These are phyloP conservation scores for Cordyceps pruinosa DNA, from an alignment of 2,329 filamentous ascomycete species.

Conservation along the genomic window DNA sequence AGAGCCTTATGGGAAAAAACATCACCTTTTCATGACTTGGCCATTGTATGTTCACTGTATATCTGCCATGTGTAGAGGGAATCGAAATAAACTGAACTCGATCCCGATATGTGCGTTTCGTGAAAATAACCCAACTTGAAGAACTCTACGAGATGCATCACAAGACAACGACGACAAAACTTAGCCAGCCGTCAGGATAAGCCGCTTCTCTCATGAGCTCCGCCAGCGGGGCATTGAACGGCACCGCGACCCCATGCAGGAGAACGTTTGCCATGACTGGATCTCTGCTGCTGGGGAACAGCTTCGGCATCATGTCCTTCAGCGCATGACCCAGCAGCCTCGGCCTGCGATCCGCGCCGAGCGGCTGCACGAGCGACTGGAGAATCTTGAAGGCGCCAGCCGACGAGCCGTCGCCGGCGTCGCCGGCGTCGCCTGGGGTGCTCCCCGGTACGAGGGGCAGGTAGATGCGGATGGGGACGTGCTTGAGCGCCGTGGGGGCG, in stretches of 20 bases:
- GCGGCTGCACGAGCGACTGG: constrained; percentile 63
- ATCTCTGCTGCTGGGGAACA: constrained; percentile 83
- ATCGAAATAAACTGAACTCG: not conserved
- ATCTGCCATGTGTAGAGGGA: not conserved
- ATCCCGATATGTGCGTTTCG: not conserved
- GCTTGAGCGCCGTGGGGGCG: constrained; percentile 64
- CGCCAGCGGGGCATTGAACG: constrained; percentile 71
- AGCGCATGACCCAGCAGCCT: constrained; percentile 67
- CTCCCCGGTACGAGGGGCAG: constrained; percentile 59
- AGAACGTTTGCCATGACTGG: constrained; percentile 78
- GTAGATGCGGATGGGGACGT: constrained; percentile 85
- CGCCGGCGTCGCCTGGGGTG: constrained; percentile 23
- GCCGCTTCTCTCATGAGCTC: constrained; percentile 76
- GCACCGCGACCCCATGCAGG: constrained; percentile 77
- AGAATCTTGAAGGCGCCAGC: constrained; percentile 60
- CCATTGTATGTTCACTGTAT: not conserved
- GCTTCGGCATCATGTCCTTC: constrained; percentile 63
- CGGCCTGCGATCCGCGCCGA: constrained; percentile 28
- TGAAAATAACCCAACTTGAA: not conserved
- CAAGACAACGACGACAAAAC: constrained; percentile 71
- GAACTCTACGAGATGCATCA: constrained; percentile 16
- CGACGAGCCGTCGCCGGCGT: constrained; percentile 18
- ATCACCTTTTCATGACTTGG: constrained; percentile 50
- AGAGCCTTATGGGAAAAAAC: constrained; percentile 64
- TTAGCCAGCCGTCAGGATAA: constrained; percentile 90